These are phyloP conservation scores for Angomonas ambiguus DNA, from an alignment of 208 protist genomes.

Conservation along the genomic window DNA sequence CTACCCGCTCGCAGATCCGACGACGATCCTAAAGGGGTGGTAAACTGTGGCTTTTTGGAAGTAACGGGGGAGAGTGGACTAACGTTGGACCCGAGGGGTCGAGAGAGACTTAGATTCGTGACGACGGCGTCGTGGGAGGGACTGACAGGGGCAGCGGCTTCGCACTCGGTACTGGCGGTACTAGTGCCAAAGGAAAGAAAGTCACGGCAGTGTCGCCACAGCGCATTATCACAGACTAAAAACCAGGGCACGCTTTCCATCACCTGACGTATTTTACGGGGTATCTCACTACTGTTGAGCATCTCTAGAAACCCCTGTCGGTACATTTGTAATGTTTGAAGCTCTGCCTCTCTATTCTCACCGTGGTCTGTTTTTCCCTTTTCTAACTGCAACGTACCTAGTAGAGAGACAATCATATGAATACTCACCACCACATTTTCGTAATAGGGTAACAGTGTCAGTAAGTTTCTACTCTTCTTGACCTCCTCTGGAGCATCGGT, in stretches of 20 bases:
- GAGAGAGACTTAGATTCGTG: neutral
- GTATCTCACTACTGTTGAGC: neutral
- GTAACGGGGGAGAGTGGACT: neutral
- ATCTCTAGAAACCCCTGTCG: neutral
- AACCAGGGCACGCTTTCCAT: neutral
- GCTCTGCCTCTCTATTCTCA: neutral
- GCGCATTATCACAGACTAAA: neutral
- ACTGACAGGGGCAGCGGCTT: neutral
- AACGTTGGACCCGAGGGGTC: neutral
- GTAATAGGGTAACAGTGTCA: constrained; percentile 48
- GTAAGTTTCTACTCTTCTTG: constrained; percentile 6
- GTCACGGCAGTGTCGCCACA: neutral
- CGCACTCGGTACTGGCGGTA: neutral
- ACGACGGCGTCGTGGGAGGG: neutral
- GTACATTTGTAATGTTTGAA: neutral
- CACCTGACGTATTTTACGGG: neutral
- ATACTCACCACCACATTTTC: constrained; percentile 58
- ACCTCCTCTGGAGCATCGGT: neutral
- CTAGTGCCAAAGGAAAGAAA: neutral
- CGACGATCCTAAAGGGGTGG: neutral
- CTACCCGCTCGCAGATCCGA: neutral
- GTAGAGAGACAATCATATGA: constrained; percentile 24
- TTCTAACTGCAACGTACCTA: constrained; percentile 16
- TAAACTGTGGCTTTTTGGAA: neutral
- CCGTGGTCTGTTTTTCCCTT: neutral